Evolutionary conservation across 2,329 filamentous ascomycete species (phyloP).

Genomic region (Xylariaceae sp.): DNA sequence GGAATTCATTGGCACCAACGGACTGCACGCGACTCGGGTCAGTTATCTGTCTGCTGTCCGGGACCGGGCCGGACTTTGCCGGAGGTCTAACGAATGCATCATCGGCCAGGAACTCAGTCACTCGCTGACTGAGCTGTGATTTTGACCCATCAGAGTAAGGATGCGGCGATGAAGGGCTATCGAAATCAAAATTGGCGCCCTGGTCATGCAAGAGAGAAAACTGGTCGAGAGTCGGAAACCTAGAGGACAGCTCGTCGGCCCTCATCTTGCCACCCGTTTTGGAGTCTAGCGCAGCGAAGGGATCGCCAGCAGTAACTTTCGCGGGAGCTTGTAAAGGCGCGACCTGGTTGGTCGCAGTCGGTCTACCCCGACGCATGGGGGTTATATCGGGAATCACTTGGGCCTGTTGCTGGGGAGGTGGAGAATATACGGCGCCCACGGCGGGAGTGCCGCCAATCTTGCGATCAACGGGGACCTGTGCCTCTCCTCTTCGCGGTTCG

Average conservation of each 20-base stretch:
- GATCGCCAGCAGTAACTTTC: conserved; percentile 67
- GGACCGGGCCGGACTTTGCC: conserved; percentile 23
- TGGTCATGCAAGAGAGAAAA: conserved; percentile 86
- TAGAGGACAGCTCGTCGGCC: conserved; percentile 73
- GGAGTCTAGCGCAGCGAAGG: conserved; percentile 84
- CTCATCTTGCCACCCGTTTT: conserved; percentile 47
- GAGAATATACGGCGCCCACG: conserved; percentile 76
- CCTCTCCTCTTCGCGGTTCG: conserved; percentile 49
- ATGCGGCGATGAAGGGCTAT: conserved; percentile 46
- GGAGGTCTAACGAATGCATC: conserved; percentile 65
- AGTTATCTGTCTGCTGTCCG: conserved; percentile 30
- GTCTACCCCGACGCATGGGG: conserved; percentile 86
- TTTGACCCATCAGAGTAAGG: conserved; percentile 34
- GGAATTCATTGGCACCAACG: conserved; percentile 21
- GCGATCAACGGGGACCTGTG: conserved; percentile 48
- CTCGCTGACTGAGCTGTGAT: conserved; percentile 56
- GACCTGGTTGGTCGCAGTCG: conserved; percentile 42
- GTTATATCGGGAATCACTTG: conserved; percentile 79
- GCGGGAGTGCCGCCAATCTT: conserved; percentile 52
- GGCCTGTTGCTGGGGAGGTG: conserved; percentile 60
- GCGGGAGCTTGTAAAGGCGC: conserved; percentile 54
- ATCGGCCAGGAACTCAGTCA: conserved; percentile 74
- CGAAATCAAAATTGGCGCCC: conserved; percentile 79
- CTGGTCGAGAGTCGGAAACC: conserved; percentile 88
- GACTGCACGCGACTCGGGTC: conserved; percentile 33